phyloP scores from a whole-genome alignment of 108 stramenopile genomes.

The Aureococcus anophagefferens region DNA sequence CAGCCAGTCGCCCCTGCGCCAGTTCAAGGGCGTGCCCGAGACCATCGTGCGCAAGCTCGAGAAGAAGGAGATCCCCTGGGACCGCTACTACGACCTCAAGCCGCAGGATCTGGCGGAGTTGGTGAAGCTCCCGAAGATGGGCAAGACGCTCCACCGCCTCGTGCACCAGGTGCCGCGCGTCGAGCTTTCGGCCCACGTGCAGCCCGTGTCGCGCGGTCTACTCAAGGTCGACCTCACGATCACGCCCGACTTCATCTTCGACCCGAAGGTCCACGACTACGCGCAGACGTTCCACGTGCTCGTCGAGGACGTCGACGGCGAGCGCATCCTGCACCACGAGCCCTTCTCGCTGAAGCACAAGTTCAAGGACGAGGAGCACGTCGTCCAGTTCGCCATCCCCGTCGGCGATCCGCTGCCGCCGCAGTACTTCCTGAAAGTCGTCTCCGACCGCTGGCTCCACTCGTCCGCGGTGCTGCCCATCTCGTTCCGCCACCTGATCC shows the following conservation, averaged over 20 bases:
- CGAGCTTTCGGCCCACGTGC: constrained; percentile 82
- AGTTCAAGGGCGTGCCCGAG: constrained; percentile 83
- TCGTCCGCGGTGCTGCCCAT: constrained; percentile 77
- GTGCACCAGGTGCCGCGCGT: constrained; percentile 92
- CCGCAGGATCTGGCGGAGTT: constrained; percentile 93
- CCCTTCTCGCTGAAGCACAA: constrained; percentile 65
- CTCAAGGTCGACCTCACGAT: constrained; percentile 82
- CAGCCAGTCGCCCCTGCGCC: constrained; percentile 89
- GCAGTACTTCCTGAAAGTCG: constrained; percentile 87
- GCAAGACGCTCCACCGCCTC: constrained; percentile 83
- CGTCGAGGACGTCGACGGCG: constrained; percentile 93
- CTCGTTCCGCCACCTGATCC: constrained; percentile 86
- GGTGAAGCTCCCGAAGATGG: constrained; percentile 94
- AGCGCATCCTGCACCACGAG: constrained; percentile 89
- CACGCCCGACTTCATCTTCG: constrained; percentile 83
- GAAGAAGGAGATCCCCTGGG: constrained; percentile 92
- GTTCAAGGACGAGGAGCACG: constrained; percentile 71
- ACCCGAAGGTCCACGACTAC: constrained; percentile 80
- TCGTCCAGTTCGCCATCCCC: constrained; percentile 79
- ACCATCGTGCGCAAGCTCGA: constrained; percentile 86
- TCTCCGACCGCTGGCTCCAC: constrained; percentile 94
- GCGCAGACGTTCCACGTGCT: constrained; percentile 80
- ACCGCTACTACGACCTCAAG: constrained; percentile 81
- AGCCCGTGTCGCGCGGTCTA: constrained; percentile 90
- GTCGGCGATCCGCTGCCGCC: constrained; percentile 90